Base-by-base conservation (phyloP, 2,329 filamentous ascomycete species). In the Epichloe typhina region DNA sequence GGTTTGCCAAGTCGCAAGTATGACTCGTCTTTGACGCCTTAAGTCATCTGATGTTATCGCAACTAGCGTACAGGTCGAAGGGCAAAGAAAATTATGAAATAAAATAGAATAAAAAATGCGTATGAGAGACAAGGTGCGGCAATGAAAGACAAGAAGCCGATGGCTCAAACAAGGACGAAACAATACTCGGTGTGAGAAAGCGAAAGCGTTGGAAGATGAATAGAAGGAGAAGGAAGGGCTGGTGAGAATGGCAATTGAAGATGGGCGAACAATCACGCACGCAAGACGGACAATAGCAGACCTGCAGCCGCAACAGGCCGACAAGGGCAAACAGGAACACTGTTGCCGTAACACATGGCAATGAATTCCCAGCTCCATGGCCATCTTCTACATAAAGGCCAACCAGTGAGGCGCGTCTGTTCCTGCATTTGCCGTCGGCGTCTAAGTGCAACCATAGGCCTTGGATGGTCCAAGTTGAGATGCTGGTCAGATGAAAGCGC, bases 401-500 rank as follows among this genome's bases (percentile, higher is more conserved):
- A 23, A 33, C 35, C 40, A 35, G 39, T 37, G 43, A 12, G 43
- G 23, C 50, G 39, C 26, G 12, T 52, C 44, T 50, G 43, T 46
- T 41, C 38, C n/a, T 48, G 49, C 41, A 21, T 41, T 36, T 35
- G 42, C 4, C 2, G 45, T 26, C 46, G 39, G 42, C 46, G 50
- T 46, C 47, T 50, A n/a, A 49, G 35, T 46, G 52, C 13, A 6
- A 44, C 46, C 9, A 31, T 19, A 3, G 51, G 41, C 13, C 45
- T 47, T 46, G 51, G 26, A 49, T 50, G 47, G 43, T 44, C 40
- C 42, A 44, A n/a, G 45, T 47, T 21, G 46, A 46, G 35, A 46
- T 42, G 7, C 35, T 11, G 33, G 65, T 66, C 54, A 66, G 61
- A 59, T 62, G 65, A 67, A 70, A 65, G 66, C 70, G 70, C 70